Base-by-base conservation (phyloP, 331 rosid species). In the Phaseolus coccineus region DNA sequence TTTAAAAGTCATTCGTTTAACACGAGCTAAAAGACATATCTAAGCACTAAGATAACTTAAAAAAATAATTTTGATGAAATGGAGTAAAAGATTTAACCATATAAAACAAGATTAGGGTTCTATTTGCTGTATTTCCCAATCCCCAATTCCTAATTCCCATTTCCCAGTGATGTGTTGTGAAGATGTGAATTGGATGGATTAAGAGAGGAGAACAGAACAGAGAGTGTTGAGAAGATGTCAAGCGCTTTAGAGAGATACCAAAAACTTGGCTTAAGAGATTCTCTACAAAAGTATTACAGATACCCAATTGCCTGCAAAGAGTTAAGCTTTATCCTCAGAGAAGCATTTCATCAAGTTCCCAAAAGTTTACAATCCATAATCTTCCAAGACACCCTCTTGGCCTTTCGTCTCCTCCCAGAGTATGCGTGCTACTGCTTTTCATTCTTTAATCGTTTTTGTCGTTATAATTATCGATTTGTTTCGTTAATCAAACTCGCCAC, bases 361-460 rank as follows among this genome's bases (percentile, higher is more conserved):
- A 94, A 94, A 77, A 82, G 81, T 87, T 66, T 88, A 65, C 98
- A 92, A 80, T 57, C 90, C 63, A 69, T 87, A 31, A 24, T 94
- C 84, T 86, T 84, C 80, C 87, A 94, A 64, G 96, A 94, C 74
- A 78, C 84, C 61, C 90, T 89, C 87, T 28, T 89, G 10, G 97
- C 98, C 85, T 91, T 94, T 79, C 96, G 87, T 85, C 91, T 91
- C 55, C 90, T 94, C 63, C 97, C 97, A 5, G 67, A 88, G 98
- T 94, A 83, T 44, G 89, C 70, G 73, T 46, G 88, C 74, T 15
- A 3, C 5, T 59, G 63, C 30, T 15, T 3, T 25, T 58, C 68
- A 57, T 58, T 10, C 24, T 8, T 5, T 14, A 24, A 48, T 22
- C 0, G 8, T 24, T 25, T 11, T 22, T 4, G 4, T 62, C 61